phyloP scores from a whole-genome alignment of 306 rosid genomes.

The Quercus rubra region DNA sequence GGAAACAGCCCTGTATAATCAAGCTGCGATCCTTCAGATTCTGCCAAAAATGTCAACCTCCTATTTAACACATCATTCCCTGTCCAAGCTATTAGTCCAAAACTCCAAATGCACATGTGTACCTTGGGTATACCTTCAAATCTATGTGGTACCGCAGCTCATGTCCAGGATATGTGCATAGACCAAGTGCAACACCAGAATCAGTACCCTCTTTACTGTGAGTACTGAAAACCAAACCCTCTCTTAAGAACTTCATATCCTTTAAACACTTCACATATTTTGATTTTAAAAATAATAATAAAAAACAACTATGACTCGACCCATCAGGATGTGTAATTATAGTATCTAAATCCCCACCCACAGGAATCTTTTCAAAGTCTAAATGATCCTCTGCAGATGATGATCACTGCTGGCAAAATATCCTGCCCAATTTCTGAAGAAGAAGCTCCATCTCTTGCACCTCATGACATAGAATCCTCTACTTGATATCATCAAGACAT shows the following conservation, averaged over 20 bases:
- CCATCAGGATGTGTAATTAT: constrained; percentile 91
- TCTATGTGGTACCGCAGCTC: constrained; percentile 83
- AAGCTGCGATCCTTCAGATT: constrained; percentile 82
- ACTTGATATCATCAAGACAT: constrained; percentile 79
- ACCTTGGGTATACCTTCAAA: constrained; percentile 85
- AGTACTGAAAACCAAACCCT: constrained; percentile 46
- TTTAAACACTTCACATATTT: constrained; percentile 66
- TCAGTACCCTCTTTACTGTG: constrained; percentile 94
- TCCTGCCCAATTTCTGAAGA: constrained; percentile 68
- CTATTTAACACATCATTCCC: constrained; percentile 91
- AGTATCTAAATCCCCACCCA: constrained; percentile 90
- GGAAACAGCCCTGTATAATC: constrained; percentile 88
- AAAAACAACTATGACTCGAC: constrained; percentile 79
- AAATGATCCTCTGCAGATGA: constrained; percentile 88
- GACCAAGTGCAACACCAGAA: constrained; percentile 89
- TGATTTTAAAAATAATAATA: constrained; percentile 17
- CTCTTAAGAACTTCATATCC: constrained; percentile 47
- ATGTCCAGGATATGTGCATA: constrained; percentile 82
- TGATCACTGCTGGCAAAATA: constrained; percentile 70
- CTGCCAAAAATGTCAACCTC: constrained; percentile 83
- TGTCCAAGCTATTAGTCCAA: constrained; percentile 66
- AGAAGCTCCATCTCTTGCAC: constrained; percentile 79
- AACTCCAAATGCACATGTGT: constrained; percentile 71
- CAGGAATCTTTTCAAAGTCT: constrained; percentile 89
- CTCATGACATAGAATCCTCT: constrained; percentile 85